Conservation (phyloP, 192 early-diverging fungal species). For the Podochytrium sp. region DNA sequence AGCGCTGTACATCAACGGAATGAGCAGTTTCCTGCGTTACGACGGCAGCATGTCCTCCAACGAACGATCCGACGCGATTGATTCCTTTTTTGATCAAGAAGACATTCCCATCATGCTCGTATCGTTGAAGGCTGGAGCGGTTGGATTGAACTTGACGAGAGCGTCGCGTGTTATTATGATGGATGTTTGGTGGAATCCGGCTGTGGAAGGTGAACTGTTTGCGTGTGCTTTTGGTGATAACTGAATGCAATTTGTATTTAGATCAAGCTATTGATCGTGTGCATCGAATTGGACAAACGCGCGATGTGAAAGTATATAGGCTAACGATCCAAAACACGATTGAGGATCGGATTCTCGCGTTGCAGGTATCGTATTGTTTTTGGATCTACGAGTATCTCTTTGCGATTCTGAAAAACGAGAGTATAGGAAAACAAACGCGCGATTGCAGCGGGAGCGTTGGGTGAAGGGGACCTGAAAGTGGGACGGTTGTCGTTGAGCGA, state of each 20-base stretch:
- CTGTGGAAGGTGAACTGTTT: slow-evolving; percentile 59
- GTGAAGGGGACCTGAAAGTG: slow-evolving; percentile 15
- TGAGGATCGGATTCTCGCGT: slow-evolving; percentile 69
- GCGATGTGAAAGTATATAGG: slow-evolving; percentile 63
- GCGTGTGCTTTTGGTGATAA: not conserved
- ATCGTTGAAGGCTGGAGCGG: slow-evolving; percentile 70
- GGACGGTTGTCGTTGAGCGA: not conserved
- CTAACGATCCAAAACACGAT: slow-evolving; percentile 66
- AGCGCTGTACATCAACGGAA: slow-evolving; percentile 23
- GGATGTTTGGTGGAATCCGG: slow-evolving; percentile 85
- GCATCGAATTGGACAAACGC: slow-evolving; percentile 73
- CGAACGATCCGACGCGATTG: slow-evolving; percentile 27
- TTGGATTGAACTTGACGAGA: slow-evolving; percentile 67
- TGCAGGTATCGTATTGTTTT: too few relatives aligned
- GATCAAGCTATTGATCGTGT: slow-evolving; percentile 74
- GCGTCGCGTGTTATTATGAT: slow-evolving; percentile 68
- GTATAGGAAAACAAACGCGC: slow-evolving; percentile 55
- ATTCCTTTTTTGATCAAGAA: slow-evolving; percentile 16
- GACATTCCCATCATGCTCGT: slow-evolving; percentile 59
- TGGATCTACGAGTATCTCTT: too few relatives aligned
- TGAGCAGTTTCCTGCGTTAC: slow-evolving; percentile 35
- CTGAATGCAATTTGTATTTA: slow-evolving; percentile 45
- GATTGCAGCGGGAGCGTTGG: slow-evolving; percentile 11
- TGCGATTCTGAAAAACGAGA: too few relatives aligned
- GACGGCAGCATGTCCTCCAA: slow-evolving; percentile 10